Percentiles rank a stretch among this genome's conserved stretches.
Evolutionary conservation across 495 filamentous ascomycete genomes (phyloP).

Genomic region (Aspergillus egyptiacus): DNA sequence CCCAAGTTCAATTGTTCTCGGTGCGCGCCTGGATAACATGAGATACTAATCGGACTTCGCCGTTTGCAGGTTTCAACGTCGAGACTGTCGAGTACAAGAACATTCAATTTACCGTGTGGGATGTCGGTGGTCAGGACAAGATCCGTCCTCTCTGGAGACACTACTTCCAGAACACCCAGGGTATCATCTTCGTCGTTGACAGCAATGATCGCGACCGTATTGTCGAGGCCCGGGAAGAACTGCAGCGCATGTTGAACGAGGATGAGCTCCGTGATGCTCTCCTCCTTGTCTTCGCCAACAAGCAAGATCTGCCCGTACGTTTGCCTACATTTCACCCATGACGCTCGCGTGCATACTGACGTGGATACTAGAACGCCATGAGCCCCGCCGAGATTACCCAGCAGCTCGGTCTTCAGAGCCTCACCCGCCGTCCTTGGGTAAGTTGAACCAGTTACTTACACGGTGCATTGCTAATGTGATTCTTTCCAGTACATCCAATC

Average conservation of each 20-base stretch:
- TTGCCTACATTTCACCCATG: conserved; percentile 1
- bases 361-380: conserved; percentile 79
- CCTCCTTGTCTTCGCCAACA: conserved; percentile 99
- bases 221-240: conserved; percentile 95
- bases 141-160: conserved; percentile 99
- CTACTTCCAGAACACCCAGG: conserved; percentile 99
- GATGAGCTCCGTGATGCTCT: conserved; percentile 97
- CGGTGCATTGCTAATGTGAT: background rate
- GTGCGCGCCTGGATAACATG: conserved; percentile 5
- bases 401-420: conserved; percentile 97
- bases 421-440: conserved; percentile 98
- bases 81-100: conserved; percentile 99
- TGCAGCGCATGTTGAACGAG: conserved; percentile 99
- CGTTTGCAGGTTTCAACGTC: conserved; percentile 86
- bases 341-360: conserved; percentile 14
- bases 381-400: conserved; percentile 99
- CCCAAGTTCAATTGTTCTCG: background rate
- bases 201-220: conserved; percentile 99
- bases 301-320: conserved; percentile 98
- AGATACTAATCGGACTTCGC: background rate
- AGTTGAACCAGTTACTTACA: conserved; percentile 30
- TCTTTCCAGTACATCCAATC: conserved; percentile 91
- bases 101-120: conserved; percentile 99
- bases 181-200: conserved; percentile 99
- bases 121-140: conserved; percentile 99